These are phyloP conservation scores for Heterobasidion irregulare DNA, from an alignment of 1,284 basidiomycete genomes.

Conservation along the genomic window DNA sequence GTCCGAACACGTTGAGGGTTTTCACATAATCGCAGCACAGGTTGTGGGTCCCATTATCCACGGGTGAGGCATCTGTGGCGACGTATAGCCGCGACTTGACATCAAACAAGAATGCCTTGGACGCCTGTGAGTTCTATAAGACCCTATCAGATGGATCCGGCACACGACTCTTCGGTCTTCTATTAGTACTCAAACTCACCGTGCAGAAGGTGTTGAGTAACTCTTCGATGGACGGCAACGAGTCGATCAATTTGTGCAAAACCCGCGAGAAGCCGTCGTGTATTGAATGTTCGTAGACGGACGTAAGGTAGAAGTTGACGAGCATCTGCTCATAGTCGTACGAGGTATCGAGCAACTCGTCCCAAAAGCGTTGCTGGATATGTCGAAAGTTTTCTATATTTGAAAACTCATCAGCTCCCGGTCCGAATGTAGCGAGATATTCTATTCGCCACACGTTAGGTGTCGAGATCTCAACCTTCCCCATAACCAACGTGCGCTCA, in stretches of 20 bases:
- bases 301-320: slow-evolving; percentile 81
- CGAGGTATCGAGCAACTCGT: slow-evolving; percentile 71
- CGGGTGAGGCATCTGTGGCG: slow-evolving; percentile 88
- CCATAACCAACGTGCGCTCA: too few species aligned
- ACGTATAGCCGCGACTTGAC: slow-evolving; percentile 81
- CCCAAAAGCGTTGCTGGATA: slow-evolving; percentile 78
- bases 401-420: neutral
- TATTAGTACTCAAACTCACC: slow-evolving; percentile 32
- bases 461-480: too few species aligned
- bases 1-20: slow-evolving; percentile 58
- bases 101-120: slow-evolving; percentile 93
- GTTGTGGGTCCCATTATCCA: slow-evolving; percentile 83
- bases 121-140: slow-evolving; percentile 75
- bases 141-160: neutral
- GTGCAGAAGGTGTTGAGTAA: slow-evolving; percentile 77
- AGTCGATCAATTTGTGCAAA: slow-evolving; percentile 66
- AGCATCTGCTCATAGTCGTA: slow-evolving; percentile 62
- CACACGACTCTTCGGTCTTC: neutral
- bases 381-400: slow-evolving; percentile 76
- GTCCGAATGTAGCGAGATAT: neutral
- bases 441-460: too few species aligned
- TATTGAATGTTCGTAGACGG: slow-evolving; percentile 83
- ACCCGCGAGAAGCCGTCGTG: slow-evolving; percentile 84
- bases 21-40: slow-evolving; percentile 88
- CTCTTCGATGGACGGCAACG: slow-evolving; percentile 67